phyloP scores from a whole-genome alignment of 352 stramenopile genomes.

The Halophytophthora batemanensis region DNA sequence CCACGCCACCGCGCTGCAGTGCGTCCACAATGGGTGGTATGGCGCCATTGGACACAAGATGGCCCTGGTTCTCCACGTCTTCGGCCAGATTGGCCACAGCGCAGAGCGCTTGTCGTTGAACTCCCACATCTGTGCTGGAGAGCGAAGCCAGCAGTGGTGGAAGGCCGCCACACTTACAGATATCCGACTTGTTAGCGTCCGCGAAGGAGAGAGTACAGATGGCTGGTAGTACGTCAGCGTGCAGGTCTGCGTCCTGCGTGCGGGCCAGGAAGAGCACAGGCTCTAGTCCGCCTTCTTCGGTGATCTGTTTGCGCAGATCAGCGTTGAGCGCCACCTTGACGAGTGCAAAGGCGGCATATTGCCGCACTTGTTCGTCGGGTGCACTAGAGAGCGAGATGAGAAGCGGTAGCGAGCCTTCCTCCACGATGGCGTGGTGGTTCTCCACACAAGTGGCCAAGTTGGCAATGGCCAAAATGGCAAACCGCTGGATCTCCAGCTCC shows the following conservation, averaged over 20 bases:
- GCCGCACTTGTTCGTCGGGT: conserved; percentile 91
- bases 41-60: conserved; percentile 85
- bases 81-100: conserved; percentile 95
- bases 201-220: conserved; percentile 92
- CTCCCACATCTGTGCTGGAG: conserved; percentile 62
- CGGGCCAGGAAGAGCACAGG: conserved; percentile 94
- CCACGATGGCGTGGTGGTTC: conserved; percentile 93
- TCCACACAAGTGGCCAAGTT: conserved; percentile 94
- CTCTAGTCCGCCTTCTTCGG: conserved; percentile 93
- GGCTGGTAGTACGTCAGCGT: conserved; percentile 89
- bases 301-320: conserved; percentile 92
- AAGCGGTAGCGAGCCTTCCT: conserved; percentile 91
- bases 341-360: conserved; percentile 95
- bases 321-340: conserved; percentile 95
- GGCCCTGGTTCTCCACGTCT: conserved; percentile 91
- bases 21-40: conserved; percentile 86
- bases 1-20: conserved; percentile 65
- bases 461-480: conserved; percentile 90
- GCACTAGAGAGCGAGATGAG: conserved; percentile 95
- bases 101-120: conserved; percentile 92
- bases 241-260: conserved; percentile 91
- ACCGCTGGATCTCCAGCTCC: conserved; percentile 95
- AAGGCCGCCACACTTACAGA: conserved; percentile 92
- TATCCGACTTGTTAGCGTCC: conserved; percentile 93
- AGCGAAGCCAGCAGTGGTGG: conserved; percentile 85